Base-by-base conservation (phyloP, 805 yeast species). In the Candida chilensis region DNA sequence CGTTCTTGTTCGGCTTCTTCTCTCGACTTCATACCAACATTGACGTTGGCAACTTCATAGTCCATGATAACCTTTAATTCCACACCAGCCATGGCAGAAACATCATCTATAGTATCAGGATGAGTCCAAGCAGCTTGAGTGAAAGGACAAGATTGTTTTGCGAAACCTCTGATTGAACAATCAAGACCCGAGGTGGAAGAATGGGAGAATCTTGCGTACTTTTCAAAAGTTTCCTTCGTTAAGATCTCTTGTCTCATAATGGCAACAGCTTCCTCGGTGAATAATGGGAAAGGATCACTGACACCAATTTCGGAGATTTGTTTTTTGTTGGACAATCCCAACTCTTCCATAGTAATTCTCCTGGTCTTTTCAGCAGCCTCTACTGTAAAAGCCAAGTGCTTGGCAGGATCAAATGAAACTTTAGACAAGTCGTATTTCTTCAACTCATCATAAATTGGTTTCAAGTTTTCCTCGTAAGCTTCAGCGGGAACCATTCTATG, bases 1-100 rank as follows among this genome's bases (percentile, higher is more conserved):
- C n/a, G n/a, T 32, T 64, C 60, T 12, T 50, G 44, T 19, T 47
- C 47, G 2, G 60, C 66, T 11, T 45, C 49, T 27, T 46, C 50
- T 13, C 45, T 42, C 29, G 60, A 52, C 31, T 63, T 67, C 49
- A 72, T 54, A 3, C 69, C 66, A 24, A 72, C 44, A 42, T 74
- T 74, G 27, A 65, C 54, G 37, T 67, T 71, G 6, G 71, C 78
- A 27, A 72, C 57, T 46, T 74, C 80, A 41, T 66, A 74, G 40
- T 73, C 78, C 67, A 71, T 64, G n/a, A 68, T 48, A 5, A 64
- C 56, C 37, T 68, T 71, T 32, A 71, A 54, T 16, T 71, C 75
- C 25, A 69, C 73, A 5, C 76, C 77, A 4, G 81, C 77, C 74
- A 73, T 73, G n/a, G 48, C 56, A 33, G 65, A 58, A 26, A 74